Evolutionary conservation across 202 grass and related monocot species (phyloP).

Genomic region (Musa balbisiana): DNA sequence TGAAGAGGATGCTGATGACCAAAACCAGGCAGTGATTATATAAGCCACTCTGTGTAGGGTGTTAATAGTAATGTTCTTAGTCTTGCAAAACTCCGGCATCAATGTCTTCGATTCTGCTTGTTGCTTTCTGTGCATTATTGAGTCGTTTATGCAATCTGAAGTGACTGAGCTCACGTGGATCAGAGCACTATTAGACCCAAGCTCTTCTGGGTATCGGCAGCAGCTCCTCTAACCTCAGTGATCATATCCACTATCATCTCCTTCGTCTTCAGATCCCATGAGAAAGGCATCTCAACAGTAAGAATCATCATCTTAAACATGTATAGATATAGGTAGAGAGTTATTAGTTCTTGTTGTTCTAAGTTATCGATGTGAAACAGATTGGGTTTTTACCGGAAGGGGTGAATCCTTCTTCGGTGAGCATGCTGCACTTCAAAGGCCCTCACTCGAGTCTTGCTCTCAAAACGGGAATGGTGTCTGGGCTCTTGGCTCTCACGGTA

Average conservation of each 20-base stretch:
- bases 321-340: no score
- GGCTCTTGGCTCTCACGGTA: constrained; percentile 89
- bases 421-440: constrained; percentile 70
- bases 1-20: not conserved
- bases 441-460: constrained; percentile 57
- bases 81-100: not conserved
- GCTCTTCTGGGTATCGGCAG: constrained; percentile 93
- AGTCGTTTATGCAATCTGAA: not conserved
- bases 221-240: constrained; percentile 68
- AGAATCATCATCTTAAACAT: constrained; percentile 19
- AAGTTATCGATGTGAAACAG: constrained; percentile 21
- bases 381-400: constrained; percentile 68
- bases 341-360: not conserved
- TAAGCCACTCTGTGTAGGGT: no score
- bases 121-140: not conserved
- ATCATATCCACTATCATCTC: constrained; percentile 83
- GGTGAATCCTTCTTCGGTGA: constrained; percentile 79
- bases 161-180: not conserved
- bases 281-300: constrained; percentile 70
- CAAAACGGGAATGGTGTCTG: constrained; percentile 86
- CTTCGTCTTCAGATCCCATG: constrained; percentile 43
- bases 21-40: not conserved
- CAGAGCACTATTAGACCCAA: constrained; percentile 72
- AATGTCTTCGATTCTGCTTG: not conserved
- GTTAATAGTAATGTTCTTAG: no score